Evolutionary conservation across 768 basidiomycete species (phyloP).

Genomic region (Mycena chlorophos): DNA sequence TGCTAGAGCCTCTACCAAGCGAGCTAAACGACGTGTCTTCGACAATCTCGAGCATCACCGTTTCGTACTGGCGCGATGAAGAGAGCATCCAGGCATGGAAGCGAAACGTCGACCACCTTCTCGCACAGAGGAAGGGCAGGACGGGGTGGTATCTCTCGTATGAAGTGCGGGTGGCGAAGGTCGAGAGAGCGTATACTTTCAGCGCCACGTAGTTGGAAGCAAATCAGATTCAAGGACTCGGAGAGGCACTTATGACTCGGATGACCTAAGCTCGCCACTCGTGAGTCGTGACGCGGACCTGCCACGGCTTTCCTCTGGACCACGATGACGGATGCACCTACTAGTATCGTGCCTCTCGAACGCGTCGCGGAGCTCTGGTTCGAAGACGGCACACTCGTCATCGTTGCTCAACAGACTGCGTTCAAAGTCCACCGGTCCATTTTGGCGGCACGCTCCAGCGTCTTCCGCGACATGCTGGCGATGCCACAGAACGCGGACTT

Average conservation of each 20-base stretch:
- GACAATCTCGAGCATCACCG: not conserved
- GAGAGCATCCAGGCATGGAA: conserved; percentile 18
- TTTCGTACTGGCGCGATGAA: conserved; percentile 22
- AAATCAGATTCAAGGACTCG: too few species aligned
- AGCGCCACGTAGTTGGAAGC: too few species aligned
- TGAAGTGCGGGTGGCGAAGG: conserved; percentile 13
- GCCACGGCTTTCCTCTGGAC: too few species aligned
- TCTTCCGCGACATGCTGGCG: not conserved
- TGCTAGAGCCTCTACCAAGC: not conserved
- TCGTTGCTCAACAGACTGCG: not conserved
- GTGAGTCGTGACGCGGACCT: too few species aligned
- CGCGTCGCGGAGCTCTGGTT: too few species aligned
- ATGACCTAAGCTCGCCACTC: too few species aligned
- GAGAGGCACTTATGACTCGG: too few species aligned
- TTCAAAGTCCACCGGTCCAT: not conserved
- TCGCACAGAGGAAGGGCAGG: conserved; percentile 18
- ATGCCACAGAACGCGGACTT: not conserved
- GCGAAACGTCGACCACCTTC: conserved; percentile 13
- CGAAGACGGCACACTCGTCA: not conserved
- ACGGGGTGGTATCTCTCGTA: conserved; percentile 18
- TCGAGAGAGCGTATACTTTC: conserved; percentile 6
- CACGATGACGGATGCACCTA: too few species aligned
- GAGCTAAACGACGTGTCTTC: not conserved
- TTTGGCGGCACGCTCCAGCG: not conserved
- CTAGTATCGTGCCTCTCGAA: too few species aligned